Evolutionary conservation across 139 green algal genomes (phyloP).

Genomic region (Tetratostichococcus sp.): DNA sequence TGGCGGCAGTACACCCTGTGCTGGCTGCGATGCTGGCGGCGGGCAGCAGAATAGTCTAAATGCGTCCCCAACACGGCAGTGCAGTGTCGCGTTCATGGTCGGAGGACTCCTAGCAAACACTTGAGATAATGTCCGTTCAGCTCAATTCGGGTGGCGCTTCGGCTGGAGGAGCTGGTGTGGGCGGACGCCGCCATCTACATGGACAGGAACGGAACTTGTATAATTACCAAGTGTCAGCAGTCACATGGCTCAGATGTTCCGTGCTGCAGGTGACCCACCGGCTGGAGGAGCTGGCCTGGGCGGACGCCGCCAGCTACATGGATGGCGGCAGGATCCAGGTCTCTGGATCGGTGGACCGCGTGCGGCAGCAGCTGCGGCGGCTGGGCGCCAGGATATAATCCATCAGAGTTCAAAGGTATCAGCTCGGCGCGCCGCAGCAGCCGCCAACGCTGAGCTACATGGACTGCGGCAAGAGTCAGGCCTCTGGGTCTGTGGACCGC

Average conservation of each 20-base stretch:
- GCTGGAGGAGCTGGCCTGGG: conserved; percentile 90
- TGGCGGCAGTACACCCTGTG: no score
- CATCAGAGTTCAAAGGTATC: no score
- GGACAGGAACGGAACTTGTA: no score
- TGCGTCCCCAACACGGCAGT: no score
- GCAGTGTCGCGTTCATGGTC: no score
- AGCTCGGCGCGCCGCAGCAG: no score
- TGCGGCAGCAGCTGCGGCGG: conserved; percentile 38
- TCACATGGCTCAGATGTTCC: not conserved
- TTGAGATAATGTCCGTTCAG: no score
- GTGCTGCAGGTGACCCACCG: conserved; percentile 83
- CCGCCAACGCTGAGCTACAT: no score
- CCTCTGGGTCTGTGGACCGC: conserved; percentile 49
- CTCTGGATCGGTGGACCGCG: conserved; percentile 46
- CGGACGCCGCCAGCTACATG: conserved; percentile 87
- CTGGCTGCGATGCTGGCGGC: no score
- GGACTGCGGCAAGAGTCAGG: conserved; percentile 70
- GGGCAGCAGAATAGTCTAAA: no score
- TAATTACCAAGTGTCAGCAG: no score
- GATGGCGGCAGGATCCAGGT: conserved; percentile 70
- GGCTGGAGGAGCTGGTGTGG: conserved; percentile 90
- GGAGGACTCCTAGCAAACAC: no score
- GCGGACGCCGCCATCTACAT: conserved; percentile 88
- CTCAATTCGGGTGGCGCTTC: conserved; percentile 84
- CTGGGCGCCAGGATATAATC: conserved; percentile 26